Evolutionary conservation across 768 basidiomycete species (phyloP).

Genomic region (Termitomyces sp.): DNA sequence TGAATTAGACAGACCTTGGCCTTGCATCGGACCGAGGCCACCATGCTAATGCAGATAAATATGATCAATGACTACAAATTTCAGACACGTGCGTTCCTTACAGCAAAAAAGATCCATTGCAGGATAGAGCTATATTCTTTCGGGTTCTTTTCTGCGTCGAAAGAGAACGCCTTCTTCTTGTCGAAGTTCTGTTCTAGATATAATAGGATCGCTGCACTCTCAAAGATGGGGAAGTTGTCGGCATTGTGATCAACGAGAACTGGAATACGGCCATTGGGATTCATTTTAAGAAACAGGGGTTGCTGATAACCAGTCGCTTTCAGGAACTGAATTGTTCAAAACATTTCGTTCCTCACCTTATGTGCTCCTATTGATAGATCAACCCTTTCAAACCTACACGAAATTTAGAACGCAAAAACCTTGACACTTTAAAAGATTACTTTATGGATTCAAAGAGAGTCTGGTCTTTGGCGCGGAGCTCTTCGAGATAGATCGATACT

Average conservation of each 20-base stretch:
- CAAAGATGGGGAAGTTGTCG: constrained; percentile 64
- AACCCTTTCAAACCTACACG: constrained; percentile 6
- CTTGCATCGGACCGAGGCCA: constrained; percentile 83
- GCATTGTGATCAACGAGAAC: constrained; percentile 55
- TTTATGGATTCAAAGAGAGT: constrained; percentile 5
- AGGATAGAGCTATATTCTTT: constrained; percentile 66
- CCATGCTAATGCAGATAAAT: constrained; percentile 48
- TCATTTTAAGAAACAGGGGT: constrained; percentile 68
- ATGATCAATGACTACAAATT: neutral
- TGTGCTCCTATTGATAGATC: constrained; percentile 8
- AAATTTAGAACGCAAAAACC: neutral
- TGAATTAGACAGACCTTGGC: constrained; percentile 35
- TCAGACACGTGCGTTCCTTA: constrained; percentile 18
- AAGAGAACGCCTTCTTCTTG: constrained; percentile 64
- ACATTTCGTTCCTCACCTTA: constrained; percentile 2
- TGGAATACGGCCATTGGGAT: constrained; percentile 73
- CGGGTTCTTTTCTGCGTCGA: constrained; percentile 44
- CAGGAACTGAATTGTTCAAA: neutral
- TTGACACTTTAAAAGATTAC: neutral
- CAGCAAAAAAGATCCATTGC: constrained; percentile 86
- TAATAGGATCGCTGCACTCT: constrained; percentile 75
- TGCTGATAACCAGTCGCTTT: constrained; percentile 25
- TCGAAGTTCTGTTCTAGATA: constrained; percentile 82
- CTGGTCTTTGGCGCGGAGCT: constrained; percentile 9
- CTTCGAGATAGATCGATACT: constrained; percentile 16